phyloP scores from a whole-genome alignment of 164 flowering plant species.

The Protea cynaroides region DNA sequence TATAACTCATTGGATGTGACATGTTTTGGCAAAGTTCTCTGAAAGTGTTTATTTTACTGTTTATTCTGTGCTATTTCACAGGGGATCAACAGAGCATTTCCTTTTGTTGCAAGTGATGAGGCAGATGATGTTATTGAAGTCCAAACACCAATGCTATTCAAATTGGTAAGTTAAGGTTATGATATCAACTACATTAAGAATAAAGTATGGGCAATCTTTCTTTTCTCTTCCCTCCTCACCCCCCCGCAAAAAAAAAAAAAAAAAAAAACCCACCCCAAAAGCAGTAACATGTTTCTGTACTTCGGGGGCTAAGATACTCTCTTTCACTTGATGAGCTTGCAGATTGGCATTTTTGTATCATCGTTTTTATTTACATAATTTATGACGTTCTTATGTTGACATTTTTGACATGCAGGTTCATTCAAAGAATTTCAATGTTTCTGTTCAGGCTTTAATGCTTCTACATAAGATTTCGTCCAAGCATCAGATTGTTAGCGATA shows the following conservation, averaged over 20 bases:
- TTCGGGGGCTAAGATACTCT: too few relatives aligned
- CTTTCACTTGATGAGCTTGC: too few relatives aligned
- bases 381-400: neutral
- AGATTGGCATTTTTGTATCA: neutral
- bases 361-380: neutral
- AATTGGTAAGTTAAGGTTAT: slow-evolving; percentile 47
- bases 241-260: too few relatives aligned
- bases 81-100: slow-evolving; percentile 99
- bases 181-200: neutral
- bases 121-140: slow-evolving; percentile 79
- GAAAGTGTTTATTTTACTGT: neutral
- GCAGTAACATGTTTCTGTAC: neutral
- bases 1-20: neutral
- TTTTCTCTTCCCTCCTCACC: too few relatives aligned
- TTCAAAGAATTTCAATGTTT: slow-evolving; percentile 90
- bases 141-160: slow-evolving; percentile 86
- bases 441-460: slow-evolving; percentile 94
- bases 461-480: slow-evolving; percentile 83
- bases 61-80: slow-evolving; percentile 19
- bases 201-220: neutral
- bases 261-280: too few relatives aligned
- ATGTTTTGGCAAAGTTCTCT: neutral
- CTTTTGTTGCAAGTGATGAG: slow-evolving; percentile 70
- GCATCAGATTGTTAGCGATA: slow-evolving; percentile 87
- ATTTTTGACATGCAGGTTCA: slow-evolving; percentile 63